Evolutionary conservation across 192 early-diverging fungal genomes (phyloP).

Genomic region (Entomortierella parvispora): DNA sequence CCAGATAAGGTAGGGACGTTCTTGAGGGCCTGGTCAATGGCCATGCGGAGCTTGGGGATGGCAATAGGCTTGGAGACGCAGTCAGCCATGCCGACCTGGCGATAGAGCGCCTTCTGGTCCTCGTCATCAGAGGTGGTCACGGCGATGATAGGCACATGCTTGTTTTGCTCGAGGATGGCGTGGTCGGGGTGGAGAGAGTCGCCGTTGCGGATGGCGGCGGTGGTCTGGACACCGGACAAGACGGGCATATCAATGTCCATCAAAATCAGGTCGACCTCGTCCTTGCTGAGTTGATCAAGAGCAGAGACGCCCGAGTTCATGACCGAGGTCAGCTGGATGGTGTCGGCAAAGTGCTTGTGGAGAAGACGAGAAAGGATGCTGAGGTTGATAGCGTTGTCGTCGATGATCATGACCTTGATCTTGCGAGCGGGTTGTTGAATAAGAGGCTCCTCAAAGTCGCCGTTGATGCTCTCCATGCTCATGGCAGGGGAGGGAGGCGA

Average conservation of each 20-base stretch:
- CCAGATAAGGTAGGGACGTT: conserved; percentile 7
- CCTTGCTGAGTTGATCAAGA: conserved; percentile 54
- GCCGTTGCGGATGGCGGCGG: conserved; percentile 60
- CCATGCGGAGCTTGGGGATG: conserved; percentile 45
- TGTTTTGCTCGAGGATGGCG: conserved; percentile 61
- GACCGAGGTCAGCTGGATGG: conserved; percentile 54
- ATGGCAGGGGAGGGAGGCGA: conserved; percentile 41
- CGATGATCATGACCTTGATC: conserved; percentile 67
- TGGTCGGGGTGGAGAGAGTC: conserved; percentile 26
- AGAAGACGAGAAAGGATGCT: conserved; percentile 67
- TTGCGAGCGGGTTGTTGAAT: conserved; percentile 21
- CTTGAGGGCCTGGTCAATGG: conserved; percentile 50
- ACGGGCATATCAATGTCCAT: conserved; percentile 80
- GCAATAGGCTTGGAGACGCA: conserved; percentile 64
- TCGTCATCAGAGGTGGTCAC: conserved; percentile 69
- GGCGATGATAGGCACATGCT: conserved; percentile 68
- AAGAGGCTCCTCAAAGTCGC: conserved; percentile 29
- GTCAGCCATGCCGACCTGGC: conserved; percentile 65
- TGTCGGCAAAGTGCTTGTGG: conserved; percentile 59
- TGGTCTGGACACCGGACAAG: conserved; percentile 70
- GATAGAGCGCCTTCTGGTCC: conserved; percentile 61
- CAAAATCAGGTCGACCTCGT: conserved; percentile 66
- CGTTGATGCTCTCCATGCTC: conserved; percentile 48
- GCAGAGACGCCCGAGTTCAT: conserved; percentile 62
- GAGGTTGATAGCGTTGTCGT: conserved; percentile 77